Percentiles rank a stretch among this genome's conserved stretches.
Conservation (phyloP, 139 green algal genomes). For the Microglena sp. region DNA sequence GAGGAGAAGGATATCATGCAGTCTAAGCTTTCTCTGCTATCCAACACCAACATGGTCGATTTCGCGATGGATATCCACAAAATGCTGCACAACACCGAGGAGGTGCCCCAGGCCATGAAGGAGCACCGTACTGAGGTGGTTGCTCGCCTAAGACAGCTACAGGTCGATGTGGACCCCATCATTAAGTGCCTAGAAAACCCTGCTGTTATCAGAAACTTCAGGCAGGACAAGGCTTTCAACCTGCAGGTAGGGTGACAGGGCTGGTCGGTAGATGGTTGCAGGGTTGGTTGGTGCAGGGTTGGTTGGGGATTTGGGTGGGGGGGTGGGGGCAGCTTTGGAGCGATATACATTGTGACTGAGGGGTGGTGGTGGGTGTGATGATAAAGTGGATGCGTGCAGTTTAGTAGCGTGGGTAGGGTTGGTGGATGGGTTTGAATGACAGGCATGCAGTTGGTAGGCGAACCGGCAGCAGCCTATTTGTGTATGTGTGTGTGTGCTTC, state of each 20-base stretch:
- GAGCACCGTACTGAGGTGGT: slow-evolving; percentile 55
- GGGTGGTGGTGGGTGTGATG: too few species aligned
- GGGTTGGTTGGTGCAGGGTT: too few species aligned
- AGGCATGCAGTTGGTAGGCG: too few species aligned
- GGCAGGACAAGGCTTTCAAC: slow-evolving; percentile 90
- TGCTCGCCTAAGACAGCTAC: slow-evolving; percentile 48
- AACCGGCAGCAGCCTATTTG: too few species aligned
- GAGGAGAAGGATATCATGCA: slow-evolving; percentile 74
- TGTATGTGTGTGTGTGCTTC: too few species aligned
- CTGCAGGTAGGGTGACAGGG: slow-evolving; percentile 48
- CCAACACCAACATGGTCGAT: slow-evolving; percentile 97
- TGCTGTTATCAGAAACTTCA: slow-evolving; percentile 74
- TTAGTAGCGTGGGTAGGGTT: too few species aligned
- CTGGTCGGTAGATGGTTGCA: too few species aligned
- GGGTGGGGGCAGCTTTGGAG: too few species aligned
- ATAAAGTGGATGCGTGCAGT: too few species aligned
- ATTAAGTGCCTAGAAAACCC: slow-evolving; percentile 85
- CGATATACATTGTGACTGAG: too few species aligned
- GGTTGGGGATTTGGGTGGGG: too few species aligned
- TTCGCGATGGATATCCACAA: slow-evolving; percentile 97
- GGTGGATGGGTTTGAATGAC: too few species aligned
- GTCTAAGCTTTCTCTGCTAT: slow-evolving; percentile 90
- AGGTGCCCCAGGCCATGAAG: slow-evolving; percentile 52
- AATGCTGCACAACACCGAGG: slow-evolving; percentile 60
- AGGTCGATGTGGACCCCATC: slow-evolving; percentile 74